Base-by-base conservation (phyloP, 2,329 filamentous ascomycete species). In the Botrytis tulipae region DNA sequence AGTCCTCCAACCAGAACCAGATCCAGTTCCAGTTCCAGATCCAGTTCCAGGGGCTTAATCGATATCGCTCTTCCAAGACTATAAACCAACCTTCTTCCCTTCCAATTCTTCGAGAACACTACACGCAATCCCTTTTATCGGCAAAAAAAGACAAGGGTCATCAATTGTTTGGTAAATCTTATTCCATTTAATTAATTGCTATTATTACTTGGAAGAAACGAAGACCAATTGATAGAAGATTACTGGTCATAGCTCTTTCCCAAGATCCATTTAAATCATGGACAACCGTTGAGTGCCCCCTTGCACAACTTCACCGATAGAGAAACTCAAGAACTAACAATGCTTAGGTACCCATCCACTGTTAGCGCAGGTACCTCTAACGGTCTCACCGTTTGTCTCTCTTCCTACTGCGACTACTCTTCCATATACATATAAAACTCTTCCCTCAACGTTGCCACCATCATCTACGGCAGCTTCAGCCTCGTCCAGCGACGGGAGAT, bases 381-480 rank as follows among this genome's bases (percentile, higher is more conserved):
- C 94, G 68, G 94, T 98, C 62, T 98, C 95, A 4, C 96, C 96
- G 40, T 98, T 98, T 85, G 90, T 98, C 79, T 92, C 92, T 74
- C 91, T 99, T 46, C 96, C 96, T 18, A 92, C 93, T 44, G 92
- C 95, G 40, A 93, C 95, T 32, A 97, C 95, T 0, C 89, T 99
- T 12, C 95, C 96, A 37, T 98, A 98, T 85, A 97, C 94, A 78
- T 98, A 98, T 87, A 95, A 95, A 81, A 88, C 90, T 18, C 91
- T 98, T 80, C 93, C 95, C 0, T 95, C 94, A 0, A 92, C 94
- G 3, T 89, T 98, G 0, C 95, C 96, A 0, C 90, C 90, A 1
- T 92, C 93, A 1, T 87, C 89, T 48, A 88, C 90, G 12, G 86
- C 87, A 74, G 84, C 87, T 74, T 81, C 85, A 77, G 78, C 82